phyloP scores from a whole-genome alignment of 768 basidiomycete genomes.

The Jaapia argillacea region DNA sequence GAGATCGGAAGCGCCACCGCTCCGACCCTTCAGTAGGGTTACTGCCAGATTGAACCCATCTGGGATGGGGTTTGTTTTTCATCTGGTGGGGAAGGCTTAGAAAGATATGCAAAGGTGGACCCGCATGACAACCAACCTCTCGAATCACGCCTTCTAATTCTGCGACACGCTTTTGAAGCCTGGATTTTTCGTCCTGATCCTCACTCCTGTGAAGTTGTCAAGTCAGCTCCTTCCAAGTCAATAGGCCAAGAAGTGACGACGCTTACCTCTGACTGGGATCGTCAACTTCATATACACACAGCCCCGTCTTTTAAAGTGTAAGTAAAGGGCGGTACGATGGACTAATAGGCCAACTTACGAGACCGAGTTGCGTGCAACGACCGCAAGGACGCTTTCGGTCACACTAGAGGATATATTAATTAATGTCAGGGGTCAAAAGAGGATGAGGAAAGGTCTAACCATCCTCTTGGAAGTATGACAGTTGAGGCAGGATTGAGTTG shows the following conservation, averaged over 20 bases:
- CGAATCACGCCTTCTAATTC: constrained; percentile 79
- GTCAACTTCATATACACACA: constrained; percentile 81
- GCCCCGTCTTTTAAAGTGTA: constrained; percentile 56
- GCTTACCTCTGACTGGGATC: constrained; percentile 52
- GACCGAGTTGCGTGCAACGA: constrained; percentile 30
- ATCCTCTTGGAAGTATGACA: constrained; percentile 69
- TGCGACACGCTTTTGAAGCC: constrained; percentile 64
- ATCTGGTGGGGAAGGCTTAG: constrained; percentile 28
- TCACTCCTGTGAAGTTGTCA: constrained; percentile 11
- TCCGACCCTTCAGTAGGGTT: background rate
- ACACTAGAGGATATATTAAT: constrained; percentile 20
- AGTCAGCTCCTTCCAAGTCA: background rate
- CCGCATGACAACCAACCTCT: too few relatives aligned
- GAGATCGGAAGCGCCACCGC: background rate
- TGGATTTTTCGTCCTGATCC: constrained; percentile 49
- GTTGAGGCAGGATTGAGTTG: constrained; percentile 65
- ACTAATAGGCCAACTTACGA: too few relatives aligned
- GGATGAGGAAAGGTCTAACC: constrained; percentile 27
- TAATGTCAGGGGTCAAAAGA: background rate
- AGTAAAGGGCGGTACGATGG: too few relatives aligned
- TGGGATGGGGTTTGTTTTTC: constrained; percentile 65
- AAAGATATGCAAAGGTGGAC: background rate
- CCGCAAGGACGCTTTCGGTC: constrained; percentile 39
- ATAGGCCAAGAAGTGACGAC: constrained; percentile 7
- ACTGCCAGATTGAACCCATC: constrained; percentile 34